Evolutionary conservation across 1,284 basidiomycete species (phyloP), one percentile per base, ranked within the genome.

Genomic region (Ustilago xerochloae): DNA sequence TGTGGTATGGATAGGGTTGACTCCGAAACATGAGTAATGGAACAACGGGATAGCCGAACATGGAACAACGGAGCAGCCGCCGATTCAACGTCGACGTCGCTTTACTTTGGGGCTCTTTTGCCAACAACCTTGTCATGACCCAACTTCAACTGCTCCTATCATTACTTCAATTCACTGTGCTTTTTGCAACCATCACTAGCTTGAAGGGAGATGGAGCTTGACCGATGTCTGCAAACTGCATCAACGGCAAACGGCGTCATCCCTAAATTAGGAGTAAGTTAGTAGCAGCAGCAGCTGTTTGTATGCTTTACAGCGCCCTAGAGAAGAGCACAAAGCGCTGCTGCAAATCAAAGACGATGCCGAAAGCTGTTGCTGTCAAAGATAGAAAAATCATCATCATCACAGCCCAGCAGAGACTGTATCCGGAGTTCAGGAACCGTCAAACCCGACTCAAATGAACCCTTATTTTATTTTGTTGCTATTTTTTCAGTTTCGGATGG

Each of bases 381-480:
- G 30, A 49, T 32, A n/a, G 12, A n/a, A 30, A 30, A 10, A 18
- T 20, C 30, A 24, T 48, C 13, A 18, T 30, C 48, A 35, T 13
- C 26, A 6, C 20, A 22, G 18, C 28, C 24, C 49, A 51, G 12
- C 33, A 35, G 33, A 43, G 41, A 22, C 29, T 5, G 30, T 39
- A 50, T 26, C 38, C 39, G 48, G 29, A n/a, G 36, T 30, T 60
- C 50, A 52, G 51, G 30, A 46, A 49, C 61, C 61, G 61, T 63
- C 53, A 63, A 63, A 63, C 41, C 61, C 61, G 61, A 63, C 6
- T 51, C 30, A 43, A 43, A 43, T 46, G 43, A 45, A 45, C 43
- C 43, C 43, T 28, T 48, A 30, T 48, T 48, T 24, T 46, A 20
- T 43, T n/a, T 43, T 8, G 9, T 36, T 36, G 32, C 8, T 13